Evolutionary conservation across 371 early-diverging fungal species (phyloP).

Genomic region (Batkoa obscura): DNA sequence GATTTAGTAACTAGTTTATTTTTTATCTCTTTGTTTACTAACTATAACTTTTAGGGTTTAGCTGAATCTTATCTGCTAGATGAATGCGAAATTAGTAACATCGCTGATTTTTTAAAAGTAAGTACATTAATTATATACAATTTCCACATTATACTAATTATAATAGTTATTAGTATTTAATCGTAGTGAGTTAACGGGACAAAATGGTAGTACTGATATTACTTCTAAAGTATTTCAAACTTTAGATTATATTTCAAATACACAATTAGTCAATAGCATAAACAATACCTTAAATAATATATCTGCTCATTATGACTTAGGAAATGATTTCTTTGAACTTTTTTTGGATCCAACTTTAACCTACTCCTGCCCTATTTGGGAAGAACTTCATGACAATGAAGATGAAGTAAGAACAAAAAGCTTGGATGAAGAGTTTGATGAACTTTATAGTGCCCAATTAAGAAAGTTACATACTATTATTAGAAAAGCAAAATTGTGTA

Average conservation of each 20-base stretch:
- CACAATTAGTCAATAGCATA: background rate
- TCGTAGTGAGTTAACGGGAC: background rate
- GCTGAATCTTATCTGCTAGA: background rate
- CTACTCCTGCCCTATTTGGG: constrained; percentile 48
- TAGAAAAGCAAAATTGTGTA: constrained; percentile 21
- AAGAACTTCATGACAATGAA: constrained; percentile 4
- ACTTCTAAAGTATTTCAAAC: background rate
- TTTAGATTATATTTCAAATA: background rate
- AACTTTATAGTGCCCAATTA: constrained; percentile 32
- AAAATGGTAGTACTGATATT: background rate
- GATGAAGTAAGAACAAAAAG: background rate
- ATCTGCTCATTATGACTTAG: constrained; percentile 47
- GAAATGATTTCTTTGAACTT: constrained; percentile 42
- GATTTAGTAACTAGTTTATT: constrained; percentile 21
- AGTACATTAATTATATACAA: background rate
- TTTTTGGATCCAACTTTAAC: constrained; percentile 44
- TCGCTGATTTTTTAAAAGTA: background rate
- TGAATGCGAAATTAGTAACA: background rate
- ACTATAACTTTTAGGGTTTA: background rate
- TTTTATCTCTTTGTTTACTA: background rate
- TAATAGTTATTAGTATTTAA: background rate
- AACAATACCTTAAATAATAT: constrained; percentile 26
- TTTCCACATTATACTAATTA: background rate
- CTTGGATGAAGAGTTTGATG: constrained; percentile 7
- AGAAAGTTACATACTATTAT: constrained; percentile 35